A percentile compares a stretch with the other conserved stretches of the same genome.
These are phyloP conservation scores for Amanita fuliginea DNA, from an alignment of 768 basidiomycete species.

Conservation along the genomic window DNA sequence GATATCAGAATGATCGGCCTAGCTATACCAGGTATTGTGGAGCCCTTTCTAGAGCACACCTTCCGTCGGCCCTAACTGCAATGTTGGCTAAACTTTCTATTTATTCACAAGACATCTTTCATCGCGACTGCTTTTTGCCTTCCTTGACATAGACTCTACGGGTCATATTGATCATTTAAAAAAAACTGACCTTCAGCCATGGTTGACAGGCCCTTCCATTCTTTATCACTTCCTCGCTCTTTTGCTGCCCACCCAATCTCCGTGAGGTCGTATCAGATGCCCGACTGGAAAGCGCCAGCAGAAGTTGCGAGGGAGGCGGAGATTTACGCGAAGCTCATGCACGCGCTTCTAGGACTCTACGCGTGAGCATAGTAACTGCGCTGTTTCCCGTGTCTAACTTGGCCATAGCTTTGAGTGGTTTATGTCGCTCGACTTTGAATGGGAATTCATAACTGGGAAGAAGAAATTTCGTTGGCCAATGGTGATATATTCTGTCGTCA, in stretches of 20 bases:
- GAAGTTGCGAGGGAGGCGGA: constrained; percentile 37
- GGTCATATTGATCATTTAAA: not conserved
- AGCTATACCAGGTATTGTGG: too few species aligned
- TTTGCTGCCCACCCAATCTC: not conserved
- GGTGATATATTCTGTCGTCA: constrained; percentile 23
- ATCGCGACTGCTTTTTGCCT: constrained; percentile 1
- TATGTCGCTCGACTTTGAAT: constrained; percentile 52
- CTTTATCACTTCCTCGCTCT: not conserved
- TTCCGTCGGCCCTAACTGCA: too few species aligned
- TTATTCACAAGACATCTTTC: not conserved
- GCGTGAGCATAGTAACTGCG: constrained; percentile 21
- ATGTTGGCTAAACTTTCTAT: not conserved
- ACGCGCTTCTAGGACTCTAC: constrained; percentile 47
- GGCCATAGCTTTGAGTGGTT: constrained; percentile 49
- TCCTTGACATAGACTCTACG: not conserved
- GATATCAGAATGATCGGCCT: too few species aligned
- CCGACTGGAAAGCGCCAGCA: constrained; percentile 40
- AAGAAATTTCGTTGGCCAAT: constrained; percentile 58
- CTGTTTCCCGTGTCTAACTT: not conserved
- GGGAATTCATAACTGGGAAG: constrained; percentile 44
- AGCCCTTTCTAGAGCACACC: too few species aligned
- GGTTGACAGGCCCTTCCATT: not conserved
- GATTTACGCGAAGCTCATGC: constrained; percentile 41
- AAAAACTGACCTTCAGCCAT: not conserved
- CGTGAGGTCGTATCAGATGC: constrained; percentile 20